These are phyloP conservation scores for Sechiopsis laciniata DNA, from an alignment of 306 rosid species.

Conservation along the genomic window DNA sequence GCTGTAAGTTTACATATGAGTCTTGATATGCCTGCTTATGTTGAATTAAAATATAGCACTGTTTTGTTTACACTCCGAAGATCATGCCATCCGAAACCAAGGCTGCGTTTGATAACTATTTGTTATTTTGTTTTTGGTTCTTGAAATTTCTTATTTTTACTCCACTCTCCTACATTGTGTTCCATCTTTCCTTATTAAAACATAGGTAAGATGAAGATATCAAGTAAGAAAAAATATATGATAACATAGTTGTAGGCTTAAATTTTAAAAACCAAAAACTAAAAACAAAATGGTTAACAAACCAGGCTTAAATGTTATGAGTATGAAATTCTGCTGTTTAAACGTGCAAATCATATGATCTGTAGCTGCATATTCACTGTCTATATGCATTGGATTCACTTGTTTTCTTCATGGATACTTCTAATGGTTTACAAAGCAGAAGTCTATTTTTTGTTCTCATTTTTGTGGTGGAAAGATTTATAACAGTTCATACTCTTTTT, in stretches of 20 bases:
- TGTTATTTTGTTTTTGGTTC: too few relatives aligned
- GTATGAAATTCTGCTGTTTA: not conserved
- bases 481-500: not conserved
- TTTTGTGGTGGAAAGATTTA: not conserved
- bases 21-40: not conserved
- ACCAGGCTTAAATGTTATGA: not conserved
- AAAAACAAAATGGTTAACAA: too few relatives aligned
- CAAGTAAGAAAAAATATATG: too few relatives aligned
- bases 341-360: not conserved
- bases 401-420: not conserved
- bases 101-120: too few relatives aligned
- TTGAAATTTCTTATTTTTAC: too few relatives aligned
- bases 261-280: too few relatives aligned
- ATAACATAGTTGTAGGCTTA: too few relatives aligned
- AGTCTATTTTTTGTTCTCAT: not conserved
- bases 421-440: not conserved
- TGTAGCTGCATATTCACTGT: not conserved
- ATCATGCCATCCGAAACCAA: too few relatives aligned
- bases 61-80: not conserved
- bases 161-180: too few relatives aligned
- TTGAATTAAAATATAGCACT: not conserved
- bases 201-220: too few relatives aligned
- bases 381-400: not conserved
- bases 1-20: conserved; percentile 44
- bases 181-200: too few relatives aligned